Evolutionary conservation across 2,329 filamentous ascomycete species (phyloP).

Genomic region (Graphium sp.): DNA sequence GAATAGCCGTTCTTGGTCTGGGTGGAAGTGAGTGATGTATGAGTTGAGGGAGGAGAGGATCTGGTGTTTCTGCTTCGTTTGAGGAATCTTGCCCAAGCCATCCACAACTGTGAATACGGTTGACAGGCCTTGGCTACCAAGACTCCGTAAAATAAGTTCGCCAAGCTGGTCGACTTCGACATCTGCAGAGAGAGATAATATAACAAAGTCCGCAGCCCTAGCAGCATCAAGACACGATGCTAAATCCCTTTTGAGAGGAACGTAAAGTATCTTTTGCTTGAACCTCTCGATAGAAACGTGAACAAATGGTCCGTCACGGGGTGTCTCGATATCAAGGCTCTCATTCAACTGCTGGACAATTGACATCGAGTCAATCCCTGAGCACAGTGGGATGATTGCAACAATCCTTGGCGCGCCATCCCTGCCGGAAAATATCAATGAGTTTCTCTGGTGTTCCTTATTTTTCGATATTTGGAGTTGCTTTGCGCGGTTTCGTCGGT

Average conservation of each 20-base stretch:
- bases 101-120: slow-evolving; percentile 80
- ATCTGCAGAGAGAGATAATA: slow-evolving; percentile 68
- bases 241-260: slow-evolving; percentile 58
- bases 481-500: slow-evolving; percentile 85
- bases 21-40: slow-evolving; percentile 89
- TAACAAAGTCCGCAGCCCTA: slow-evolving; percentile 76
- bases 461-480: slow-evolving; percentile 76
- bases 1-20: slow-evolving; percentile 78
- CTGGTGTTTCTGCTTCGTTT: slow-evolving; percentile 60
- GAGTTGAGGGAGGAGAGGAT: slow-evolving; percentile 74
- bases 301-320: slow-evolving; percentile 35
- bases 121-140: slow-evolving; percentile 89
- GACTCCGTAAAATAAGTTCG: slow-evolving; percentile 67
- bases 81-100: slow-evolving; percentile 60
- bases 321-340: slow-evolving; percentile 61
- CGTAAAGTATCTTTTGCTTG: slow-evolving; percentile 84
- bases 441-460: slow-evolving; percentile 63
- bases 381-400: slow-evolving; percentile 71
- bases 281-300: slow-evolving; percentile 72
- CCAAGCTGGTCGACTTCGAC: slow-evolving; percentile 74
- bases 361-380: slow-evolving; percentile 47
- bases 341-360: slow-evolving; percentile 57
- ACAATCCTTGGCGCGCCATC: slow-evolving; percentile 80
- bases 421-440: slow-evolving; percentile 67
- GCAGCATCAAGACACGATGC: slow-evolving; percentile 70